Base-by-base conservation (phyloP, 2,329 filamentous ascomycete species). In the Coniella vitis region DNA sequence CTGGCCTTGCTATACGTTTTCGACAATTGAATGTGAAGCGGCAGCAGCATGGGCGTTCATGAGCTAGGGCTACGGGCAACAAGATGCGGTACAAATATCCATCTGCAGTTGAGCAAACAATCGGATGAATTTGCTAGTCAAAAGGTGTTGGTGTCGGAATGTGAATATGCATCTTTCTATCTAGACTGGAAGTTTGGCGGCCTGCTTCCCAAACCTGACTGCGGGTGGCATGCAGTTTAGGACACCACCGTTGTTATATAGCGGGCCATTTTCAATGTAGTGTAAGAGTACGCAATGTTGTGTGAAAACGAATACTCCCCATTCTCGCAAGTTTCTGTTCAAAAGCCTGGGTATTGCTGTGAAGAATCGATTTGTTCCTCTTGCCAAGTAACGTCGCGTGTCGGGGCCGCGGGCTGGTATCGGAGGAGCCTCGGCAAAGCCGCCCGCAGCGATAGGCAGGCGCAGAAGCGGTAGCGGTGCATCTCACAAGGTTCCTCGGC, bases 261-360 rank as follows among this genome's bases (percentile, higher is more conserved):
- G 25, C 29, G 22, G 17, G n/a, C n/a, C 42, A 37, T 20, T 40
- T 16, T 17, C 37, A 19, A 38, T 45, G 32, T 47, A 51, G 51
- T 51, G 44, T 51, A 48, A 40, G 44, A 51, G 42, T 40, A 25
- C 32, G 22, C 35, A 38, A 44, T 37, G 29, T 47, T 29, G 25
- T 10, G 25, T 21, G 37, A 7, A 36, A 29, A 42, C 13, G n/a
- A 31, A 32, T 45, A 51, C 25, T 39, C 45, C 39, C 48, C 36
- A 36, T 38, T 38, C 19, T 48, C 16, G 10, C 12, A 12, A 35
- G 32, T n/a, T 29, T 35, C 32, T n/a, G 16, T n/a, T 4, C 4
- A 12, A 12, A 12, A 35, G 32, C 32, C 32, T 12, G 32, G n/a
- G n/a, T n/a, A n/a, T n/a, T n/a, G n/a, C n/a, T n/a, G n/a, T n/a